Conservation (phyloP, 2,329 filamentous ascomycete species). For the Monilinia fructicola region DNA sequence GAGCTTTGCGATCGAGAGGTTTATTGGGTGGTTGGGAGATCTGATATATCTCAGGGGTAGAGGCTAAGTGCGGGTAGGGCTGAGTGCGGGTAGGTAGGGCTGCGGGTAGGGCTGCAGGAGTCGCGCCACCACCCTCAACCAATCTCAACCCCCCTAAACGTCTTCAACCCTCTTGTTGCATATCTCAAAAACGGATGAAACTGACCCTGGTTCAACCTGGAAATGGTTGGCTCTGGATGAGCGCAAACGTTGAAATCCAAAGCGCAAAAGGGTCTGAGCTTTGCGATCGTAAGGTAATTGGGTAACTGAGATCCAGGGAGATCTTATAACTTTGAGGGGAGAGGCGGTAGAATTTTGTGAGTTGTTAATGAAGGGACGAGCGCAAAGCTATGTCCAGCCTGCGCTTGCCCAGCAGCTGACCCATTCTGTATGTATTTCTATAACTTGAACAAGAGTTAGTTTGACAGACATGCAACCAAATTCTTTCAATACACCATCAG, state of each 20-base stretch:
- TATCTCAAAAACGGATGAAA: background rate
- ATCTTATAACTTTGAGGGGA: background rate
- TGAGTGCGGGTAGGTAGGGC: too few species aligned
- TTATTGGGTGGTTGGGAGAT: background rate
- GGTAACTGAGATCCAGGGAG: background rate
- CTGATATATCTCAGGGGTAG: too few species aligned
- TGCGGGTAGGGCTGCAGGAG: too few species aligned
- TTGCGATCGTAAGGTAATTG: background rate
- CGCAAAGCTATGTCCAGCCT: background rate
- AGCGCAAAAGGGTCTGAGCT: conserved; percentile 5
- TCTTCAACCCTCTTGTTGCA: conserved; percentile 2
- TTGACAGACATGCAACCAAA: conserved; percentile 11
- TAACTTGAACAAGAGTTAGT: background rate
- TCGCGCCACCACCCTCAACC: too few species aligned
- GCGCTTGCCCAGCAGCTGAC: background rate
- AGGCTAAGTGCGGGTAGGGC: too few species aligned
- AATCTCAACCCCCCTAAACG: background rate
- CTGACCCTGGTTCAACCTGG: background rate
- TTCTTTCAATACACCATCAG: background rate
- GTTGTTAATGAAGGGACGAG: background rate
- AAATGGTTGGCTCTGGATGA: background rate
- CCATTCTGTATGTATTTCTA: background rate
- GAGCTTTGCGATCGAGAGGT: background rate
- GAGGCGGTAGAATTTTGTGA: background rate
- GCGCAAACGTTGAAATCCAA: background rate